These are phyloP conservation scores for Eimeria necatrix DNA, from an alignment of 169 alveolate genomes.

Conservation along the genomic window DNA sequence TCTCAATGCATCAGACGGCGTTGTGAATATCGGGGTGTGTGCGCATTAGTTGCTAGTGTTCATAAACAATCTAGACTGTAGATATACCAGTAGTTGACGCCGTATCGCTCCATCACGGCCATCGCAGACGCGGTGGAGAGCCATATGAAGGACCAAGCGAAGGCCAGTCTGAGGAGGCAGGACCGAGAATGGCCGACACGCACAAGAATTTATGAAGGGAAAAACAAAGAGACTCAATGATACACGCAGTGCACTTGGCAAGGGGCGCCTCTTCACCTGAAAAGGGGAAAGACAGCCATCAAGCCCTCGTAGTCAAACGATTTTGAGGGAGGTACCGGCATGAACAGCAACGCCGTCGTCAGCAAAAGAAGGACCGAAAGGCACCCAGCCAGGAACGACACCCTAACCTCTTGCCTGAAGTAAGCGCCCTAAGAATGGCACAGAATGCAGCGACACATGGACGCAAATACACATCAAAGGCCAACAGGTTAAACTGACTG, in stretches of 20 bases:
- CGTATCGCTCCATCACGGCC: constrained; percentile 87
- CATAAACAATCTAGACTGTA: neutral
- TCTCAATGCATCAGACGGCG: constrained; percentile 16
- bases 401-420: constrained; percentile 35
- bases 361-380: constrained; percentile 43
- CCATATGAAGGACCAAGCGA: constrained; percentile 37
- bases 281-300: constrained; percentile 54
- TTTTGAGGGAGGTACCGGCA: neutral
- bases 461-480: neutral
- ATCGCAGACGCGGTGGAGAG: constrained; percentile 85
- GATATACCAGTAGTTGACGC: constrained; percentile 85
- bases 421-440: neutral
- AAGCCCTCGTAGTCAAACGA: constrained; percentile 37
- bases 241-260: neutral
- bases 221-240: neutral
- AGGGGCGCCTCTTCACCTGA: constrained; percentile 21
- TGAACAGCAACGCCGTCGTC: constrained; percentile 29
- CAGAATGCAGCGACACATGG: neutral
- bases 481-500: too few species aligned
- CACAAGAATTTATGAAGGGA: neutral
- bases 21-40: neutral
- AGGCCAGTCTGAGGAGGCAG: constrained; percentile 29
- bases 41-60: neutral
- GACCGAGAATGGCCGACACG: neutral
- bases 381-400: constrained; percentile 43